Conservation (phyloP, 1,284 basidiomycete genomes). For the Marasmius fiardii region DNA sequence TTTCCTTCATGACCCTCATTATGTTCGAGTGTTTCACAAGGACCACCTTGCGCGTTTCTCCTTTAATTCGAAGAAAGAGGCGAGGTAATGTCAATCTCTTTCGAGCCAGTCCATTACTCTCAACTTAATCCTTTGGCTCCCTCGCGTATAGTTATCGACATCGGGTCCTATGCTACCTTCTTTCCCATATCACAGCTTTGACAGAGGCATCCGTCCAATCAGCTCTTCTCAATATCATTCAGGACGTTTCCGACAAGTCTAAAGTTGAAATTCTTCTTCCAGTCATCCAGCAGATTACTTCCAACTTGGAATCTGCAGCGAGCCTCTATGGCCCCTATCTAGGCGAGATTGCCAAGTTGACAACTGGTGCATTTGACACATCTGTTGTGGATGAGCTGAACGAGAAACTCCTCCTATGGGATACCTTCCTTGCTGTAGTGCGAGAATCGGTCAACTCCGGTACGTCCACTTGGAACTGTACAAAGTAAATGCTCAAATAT, state of each 20-base stretch:
- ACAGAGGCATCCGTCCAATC: conserved; percentile 47
- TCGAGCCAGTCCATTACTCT: background rate
- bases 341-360: conserved; percentile 43
- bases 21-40: conserved; percentile 63
- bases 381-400: conserved; percentile 19
- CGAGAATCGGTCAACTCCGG: conserved; percentile 5
- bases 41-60: conserved; percentile 48
- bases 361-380: conserved; percentile 55
- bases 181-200: conserved; percentile 79
- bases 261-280: conserved; percentile 68
- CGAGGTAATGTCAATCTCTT: conserved; percentile 46
- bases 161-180: conserved; percentile 73
- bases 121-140: conserved; percentile 11
- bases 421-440: conserved; percentile 4
- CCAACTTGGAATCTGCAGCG: conserved; percentile 20
- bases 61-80: conserved; percentile 60
- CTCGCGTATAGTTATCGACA: conserved; percentile 68
- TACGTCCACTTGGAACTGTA: background rate
- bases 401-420: conserved; percentile 11
- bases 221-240: conserved; percentile 57
- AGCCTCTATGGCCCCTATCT: conserved; percentile 23
- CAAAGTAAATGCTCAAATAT: background rate
- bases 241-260: conserved; percentile 56
- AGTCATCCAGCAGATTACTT: conserved; percentile 44
- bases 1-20: conserved; percentile 65